Base-by-base conservation (phyloP, 164 flowering plant species). In the Akebia trifoliata region DNA sequence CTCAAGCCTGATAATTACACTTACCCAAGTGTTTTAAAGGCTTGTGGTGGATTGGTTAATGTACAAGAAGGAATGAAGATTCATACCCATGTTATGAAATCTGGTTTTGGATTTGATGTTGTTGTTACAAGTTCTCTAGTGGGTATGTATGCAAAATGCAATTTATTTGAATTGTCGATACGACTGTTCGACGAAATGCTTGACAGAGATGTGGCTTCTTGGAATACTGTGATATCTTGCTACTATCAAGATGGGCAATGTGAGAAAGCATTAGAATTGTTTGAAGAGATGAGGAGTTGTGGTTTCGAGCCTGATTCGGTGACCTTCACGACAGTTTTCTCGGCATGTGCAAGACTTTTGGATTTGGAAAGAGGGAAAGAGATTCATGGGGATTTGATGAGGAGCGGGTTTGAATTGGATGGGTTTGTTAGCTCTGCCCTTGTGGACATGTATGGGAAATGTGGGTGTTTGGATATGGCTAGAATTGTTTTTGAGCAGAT, bases 371-470 rank as follows among this genome's bases (percentile, higher is more conserved):
- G 68, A 57, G 90, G 95, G 61, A 73, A 48, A 68, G 54, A 52
- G 68, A 76, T 81, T 56, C 89, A 83, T 46, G 49, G 37, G 63
- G 81, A 74, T 7, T 39, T 73, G 53, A 39, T 60, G 53, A 62
- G 63, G 47, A 62, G 45, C 12, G 82, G 81, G 59, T 47, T 77
- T 54, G 61, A 61, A 30, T 51, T 70, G 56, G 87, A 83, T 74
- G 76, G 66, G 55, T 85, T 67, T 68, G 64, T 85, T 51, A 47
- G 72, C 40, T 76, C 87, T 44, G 81, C 90, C 28, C 79, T 85
- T 49, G 90, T 87, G 18, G 69, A 69, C 42, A 54, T 69, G 92
- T 87, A 87, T 71, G 87, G 90, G 14, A 80, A 79, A 78, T 84
- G 86, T 62, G 84, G 86, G 18, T 67, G 70, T 57, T 36, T 80